These are phyloP conservation scores for Backusella tuberculispora DNA, from an alignment of 192 early-diverging fungal species.

Conservation along the genomic window DNA sequence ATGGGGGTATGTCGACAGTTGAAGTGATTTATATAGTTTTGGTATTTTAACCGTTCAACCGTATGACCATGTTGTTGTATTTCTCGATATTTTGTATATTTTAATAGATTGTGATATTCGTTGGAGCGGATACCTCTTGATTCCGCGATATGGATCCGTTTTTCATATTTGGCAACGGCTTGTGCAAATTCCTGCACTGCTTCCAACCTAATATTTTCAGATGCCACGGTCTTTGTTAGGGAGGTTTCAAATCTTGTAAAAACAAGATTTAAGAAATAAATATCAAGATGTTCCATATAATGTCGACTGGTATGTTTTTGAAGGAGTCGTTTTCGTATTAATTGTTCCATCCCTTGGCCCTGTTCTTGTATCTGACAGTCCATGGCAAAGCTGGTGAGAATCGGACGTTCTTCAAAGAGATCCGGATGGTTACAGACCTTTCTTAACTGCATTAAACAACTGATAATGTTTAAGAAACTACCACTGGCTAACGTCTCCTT, in stretches of 20 bases:
- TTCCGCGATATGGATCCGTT: slow-evolving; percentile 28
- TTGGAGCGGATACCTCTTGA: slow-evolving; percentile 26
- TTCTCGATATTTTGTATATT: slow-evolving; percentile 43
- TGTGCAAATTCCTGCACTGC: slow-evolving; percentile 29
- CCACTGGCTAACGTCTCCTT: slow-evolving; percentile 53
- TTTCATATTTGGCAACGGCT: slow-evolving; percentile 25
- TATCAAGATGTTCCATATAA: no score
- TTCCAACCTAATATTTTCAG: slow-evolving; percentile 34
- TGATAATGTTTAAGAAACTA: slow-evolving; percentile 79
- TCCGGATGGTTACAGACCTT: slow-evolving; percentile 63
- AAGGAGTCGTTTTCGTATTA: no score
- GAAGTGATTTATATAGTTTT: slow-evolving; percentile 49
- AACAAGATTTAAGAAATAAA: no score
- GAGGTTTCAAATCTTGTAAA: slow-evolving; percentile 25
- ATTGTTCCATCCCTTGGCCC: neutral
- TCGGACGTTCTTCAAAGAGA: slow-evolving; percentile 61
- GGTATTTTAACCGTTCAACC: slow-evolving; percentile 45
- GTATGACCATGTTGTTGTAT: slow-evolving; percentile 30
- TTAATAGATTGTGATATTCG: slow-evolving; percentile 51
- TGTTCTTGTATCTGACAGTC: slow-evolving; percentile 34
- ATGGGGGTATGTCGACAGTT: slow-evolving; percentile 44
- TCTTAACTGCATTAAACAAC: slow-evolving; percentile 78
- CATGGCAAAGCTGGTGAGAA: slow-evolving; percentile 66
- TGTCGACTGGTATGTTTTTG: no score
- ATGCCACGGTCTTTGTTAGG: slow-evolving; percentile 34